Base-by-base conservation (phyloP, 2,329 filamentous ascomycete genomes). In the Penicillium hordei region DNA sequence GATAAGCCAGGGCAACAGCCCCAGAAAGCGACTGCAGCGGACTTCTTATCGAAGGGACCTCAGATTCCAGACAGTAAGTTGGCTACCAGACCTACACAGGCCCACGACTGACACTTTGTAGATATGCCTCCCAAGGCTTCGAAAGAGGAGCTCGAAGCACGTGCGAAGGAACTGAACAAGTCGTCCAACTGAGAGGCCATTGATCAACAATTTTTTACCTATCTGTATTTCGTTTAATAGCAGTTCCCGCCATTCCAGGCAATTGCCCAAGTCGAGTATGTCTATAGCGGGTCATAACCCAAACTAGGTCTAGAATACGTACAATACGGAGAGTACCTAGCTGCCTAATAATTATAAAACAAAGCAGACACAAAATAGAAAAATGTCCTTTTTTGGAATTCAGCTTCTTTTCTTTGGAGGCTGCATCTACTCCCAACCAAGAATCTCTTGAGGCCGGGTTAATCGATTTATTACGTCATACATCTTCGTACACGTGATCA, bases 61-160 rank as follows among this genome's bases (percentile, higher is more conserved):
- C 72, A 76, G 31, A 77, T 81, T 45, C 71, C 79, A 27, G 70
- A 75, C 17, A 66, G 73, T 75, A 57, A 61, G 74, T 55, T 9
- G n/a, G 15, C 39, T 38, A 10, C 29, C 19, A 34, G 19, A 21
- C n/a, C 9, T 13, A 31, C n/a, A 31, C 6, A 38, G 6, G 39
- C 23, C 6, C 33, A 40, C 50, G 39, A 52, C 44, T 59, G 50
- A 43, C 49, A 13, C 9, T 36, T 42, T 36, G 19, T 45, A 78
- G 76, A 74, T 17, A 72, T 78, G 68, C 76, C 76, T 34, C 71
- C 73, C n/a, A 75, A 75, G 59, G 72, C 70, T 25, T 72, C 82
- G 58, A 89, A 88, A 75, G 87, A 89, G 71, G 88, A 91, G 68
- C 83, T 88, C 53, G 78, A 82, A 68, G 85, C 82, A 13, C 86